Base-by-base conservation (phyloP, 2,329 filamentous ascomycete species). In the Exophiala dermatitidis region DNA sequence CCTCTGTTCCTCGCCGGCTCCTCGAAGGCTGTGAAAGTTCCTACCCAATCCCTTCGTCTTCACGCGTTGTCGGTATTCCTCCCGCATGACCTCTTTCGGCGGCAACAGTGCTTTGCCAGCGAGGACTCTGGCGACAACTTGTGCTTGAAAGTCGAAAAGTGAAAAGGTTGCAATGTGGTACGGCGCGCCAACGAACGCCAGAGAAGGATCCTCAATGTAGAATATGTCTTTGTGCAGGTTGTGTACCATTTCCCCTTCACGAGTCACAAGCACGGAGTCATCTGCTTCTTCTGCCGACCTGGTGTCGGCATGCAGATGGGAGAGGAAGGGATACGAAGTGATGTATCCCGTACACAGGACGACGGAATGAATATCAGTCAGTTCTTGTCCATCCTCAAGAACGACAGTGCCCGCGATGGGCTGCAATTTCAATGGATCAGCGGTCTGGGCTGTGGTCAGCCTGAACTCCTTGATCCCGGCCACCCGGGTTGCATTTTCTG, bases 211-310 rank as follows among this genome's bases (percentile, higher is more conserved):
- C 0, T 76, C 75, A 41, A 86, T 85, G 66, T 86, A 87, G 64
- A 85, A 87, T 9, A 87, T 82, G 63, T 88, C 84, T 53, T 80
- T 80, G 70, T 86, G 80, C 1, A 87, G 70, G 59, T 87, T 86
- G 62, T 87, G 84, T 3, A 75, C 71, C 64, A 82, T 79, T 8
- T 74, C 75, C 1, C 84, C 84, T 42, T 86, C 81, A 10, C 46
- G 43, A 0, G 73, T 86, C 3, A 88, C 78, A 0, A 88, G 69
- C 0, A 80, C 66, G 0, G 65, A 69, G 0, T 80, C 74, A 36
- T 75, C 71, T 0, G 81, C 82, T 0, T 78, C 63, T 1, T 75
- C 66, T 0, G 72, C 67, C 0, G 68, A 47, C 0, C 68, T 68
- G 9, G 67, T 56, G 72, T 79, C 72, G 53, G 72, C 63, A 66